phyloP scores from a whole-genome alignment of 2,329 filamentous ascomycete species.

The Aspergillus unguis region DNA sequence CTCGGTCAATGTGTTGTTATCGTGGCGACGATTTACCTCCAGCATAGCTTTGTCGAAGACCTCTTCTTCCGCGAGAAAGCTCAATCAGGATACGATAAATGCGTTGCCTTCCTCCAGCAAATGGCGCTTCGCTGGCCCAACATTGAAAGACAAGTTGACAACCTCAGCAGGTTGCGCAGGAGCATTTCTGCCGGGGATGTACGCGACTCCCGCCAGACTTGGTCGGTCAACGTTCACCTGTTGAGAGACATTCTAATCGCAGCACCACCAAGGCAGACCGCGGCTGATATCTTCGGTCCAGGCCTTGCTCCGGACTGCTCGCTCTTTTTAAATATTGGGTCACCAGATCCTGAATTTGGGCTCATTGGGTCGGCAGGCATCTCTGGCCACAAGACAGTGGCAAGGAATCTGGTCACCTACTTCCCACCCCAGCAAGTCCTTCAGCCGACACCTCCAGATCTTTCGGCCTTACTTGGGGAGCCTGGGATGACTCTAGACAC shows the following conservation, averaged over 20 bases:
- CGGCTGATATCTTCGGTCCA: conserved; percentile 1
- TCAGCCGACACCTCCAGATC: conserved; percentile 4
- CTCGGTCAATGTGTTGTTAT: conserved; percentile 47
- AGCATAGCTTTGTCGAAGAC: conserved; percentile 48
- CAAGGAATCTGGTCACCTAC: conserved; percentile 4
- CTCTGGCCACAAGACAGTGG: conserved; percentile 9
- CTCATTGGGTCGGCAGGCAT: conserved; percentile 9
- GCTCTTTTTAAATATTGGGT: background rate
- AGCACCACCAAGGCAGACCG: background rate
- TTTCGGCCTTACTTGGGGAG: conserved; percentile 5
- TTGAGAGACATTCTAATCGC: conserved; percentile 5
- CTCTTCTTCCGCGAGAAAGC: conserved; percentile 33
- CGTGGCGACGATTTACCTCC: conserved; percentile 50
- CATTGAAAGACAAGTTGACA: conserved; percentile 9
- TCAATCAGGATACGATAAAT: conserved; percentile 39
- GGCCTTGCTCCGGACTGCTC: conserved; percentile 1
- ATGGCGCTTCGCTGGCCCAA: conserved; percentile 40
- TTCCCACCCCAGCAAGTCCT: conserved; percentile 6
- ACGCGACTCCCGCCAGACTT: conserved; percentile 6
- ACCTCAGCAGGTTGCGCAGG: background rate
- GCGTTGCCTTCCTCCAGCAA: conserved; percentile 35
- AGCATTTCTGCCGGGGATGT: conserved; percentile 8
- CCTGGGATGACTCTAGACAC: background rate
- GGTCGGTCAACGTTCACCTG: conserved; percentile 14
- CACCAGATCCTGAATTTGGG: conserved; percentile 6